These are phyloP conservation scores for Phallus indusiatus DNA, from an alignment of 768 basidiomycete genomes.

Conservation along the genomic window DNA sequence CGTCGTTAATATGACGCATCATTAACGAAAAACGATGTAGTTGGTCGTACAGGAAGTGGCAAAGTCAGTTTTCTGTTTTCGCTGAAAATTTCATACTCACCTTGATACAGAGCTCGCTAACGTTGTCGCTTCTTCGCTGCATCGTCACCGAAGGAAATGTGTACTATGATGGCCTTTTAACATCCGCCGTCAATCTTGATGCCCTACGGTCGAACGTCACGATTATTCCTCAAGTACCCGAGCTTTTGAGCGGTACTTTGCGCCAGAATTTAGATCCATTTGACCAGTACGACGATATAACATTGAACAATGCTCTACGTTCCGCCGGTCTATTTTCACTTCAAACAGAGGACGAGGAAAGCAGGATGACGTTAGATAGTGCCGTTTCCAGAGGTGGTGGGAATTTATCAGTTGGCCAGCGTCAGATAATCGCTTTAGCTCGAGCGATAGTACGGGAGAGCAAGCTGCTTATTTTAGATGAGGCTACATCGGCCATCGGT, in stretches of 20 bases:
- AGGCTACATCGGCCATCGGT: slow-evolving; percentile 24
- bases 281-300: slow-evolving; percentile 41
- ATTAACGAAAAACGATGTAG: slow-evolving; percentile 18
- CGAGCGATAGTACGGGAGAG: slow-evolving; percentile 48
- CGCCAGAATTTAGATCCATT: slow-evolving; percentile 57
- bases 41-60: slow-evolving; percentile 53
- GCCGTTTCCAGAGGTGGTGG: slow-evolving; percentile 33
- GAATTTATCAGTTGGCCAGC: slow-evolving; percentile 49
- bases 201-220: slow-evolving; percentile 44
- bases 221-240: slow-evolving; percentile 49
- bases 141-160: slow-evolving; percentile 48
- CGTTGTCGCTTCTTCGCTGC: slow-evolving; percentile 45
- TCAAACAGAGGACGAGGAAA: slow-evolving; percentile 27
- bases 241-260: slow-evolving; percentile 45
- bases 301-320: slow-evolving; percentile 38
- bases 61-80: slow-evolving; percentile 23
- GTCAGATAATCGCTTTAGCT: slow-evolving; percentile 51
- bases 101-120: slow-evolving; percentile 37
- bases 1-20: background rate
- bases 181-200: slow-evolving; percentile 40
- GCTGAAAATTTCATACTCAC: slow-evolving; percentile 2
- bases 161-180: slow-evolving; percentile 43
- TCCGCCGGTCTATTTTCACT: slow-evolving; percentile 37
- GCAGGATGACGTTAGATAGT: slow-evolving; percentile 34
- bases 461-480: slow-evolving; percentile 50